phyloP scores from a whole-genome alignment of 345 rosid species.

The Orychophragmus violaceus region DNA sequence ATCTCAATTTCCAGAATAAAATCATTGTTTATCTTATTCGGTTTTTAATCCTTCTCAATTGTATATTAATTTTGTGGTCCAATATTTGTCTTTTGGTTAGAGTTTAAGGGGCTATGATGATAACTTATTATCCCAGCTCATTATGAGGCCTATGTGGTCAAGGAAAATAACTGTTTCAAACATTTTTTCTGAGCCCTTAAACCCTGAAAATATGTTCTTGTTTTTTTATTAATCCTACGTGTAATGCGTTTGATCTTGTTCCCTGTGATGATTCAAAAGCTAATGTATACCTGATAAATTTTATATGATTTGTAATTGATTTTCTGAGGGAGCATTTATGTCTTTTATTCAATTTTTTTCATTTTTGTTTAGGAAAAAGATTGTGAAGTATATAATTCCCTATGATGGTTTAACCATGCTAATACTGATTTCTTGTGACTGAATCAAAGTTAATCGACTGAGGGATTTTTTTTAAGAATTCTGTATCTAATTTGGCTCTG shows the following conservation, averaged over 20 bases:
- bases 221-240: too few relatives aligned
- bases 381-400: conserved; percentile 43
- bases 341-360: too few relatives aligned
- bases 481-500: neutral
- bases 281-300: conserved; percentile 29
- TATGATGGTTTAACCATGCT: conserved; percentile 53
- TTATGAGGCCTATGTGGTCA: conserved; percentile 43
- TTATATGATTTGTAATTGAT: conserved; percentile 11
- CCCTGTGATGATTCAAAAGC: conserved; percentile 30
- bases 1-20: neutral
- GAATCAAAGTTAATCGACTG: conserved; percentile 8
- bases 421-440: conserved; percentile 43
- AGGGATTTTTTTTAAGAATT: neutral
- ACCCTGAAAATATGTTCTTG: neutral
- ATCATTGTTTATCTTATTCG: neutral
- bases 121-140: conserved; percentile 51
- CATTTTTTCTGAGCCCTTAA: conserved; percentile 34
- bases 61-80: neutral
- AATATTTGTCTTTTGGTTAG: neutral
- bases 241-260: too few relatives aligned
- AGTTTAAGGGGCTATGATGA: conserved; percentile 35
- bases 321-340: conserved; percentile 20
- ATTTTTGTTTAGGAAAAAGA: neutral
- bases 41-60: neutral
- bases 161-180: conserved; percentile 31